A percentile compares a stretch with the other conserved stretches of the same genome.
Evolutionary conservation across 2,329 filamentous ascomycete species (phyloP).

Genomic region (Ophiognomonia clavigignenti-juglandacearum): DNA sequence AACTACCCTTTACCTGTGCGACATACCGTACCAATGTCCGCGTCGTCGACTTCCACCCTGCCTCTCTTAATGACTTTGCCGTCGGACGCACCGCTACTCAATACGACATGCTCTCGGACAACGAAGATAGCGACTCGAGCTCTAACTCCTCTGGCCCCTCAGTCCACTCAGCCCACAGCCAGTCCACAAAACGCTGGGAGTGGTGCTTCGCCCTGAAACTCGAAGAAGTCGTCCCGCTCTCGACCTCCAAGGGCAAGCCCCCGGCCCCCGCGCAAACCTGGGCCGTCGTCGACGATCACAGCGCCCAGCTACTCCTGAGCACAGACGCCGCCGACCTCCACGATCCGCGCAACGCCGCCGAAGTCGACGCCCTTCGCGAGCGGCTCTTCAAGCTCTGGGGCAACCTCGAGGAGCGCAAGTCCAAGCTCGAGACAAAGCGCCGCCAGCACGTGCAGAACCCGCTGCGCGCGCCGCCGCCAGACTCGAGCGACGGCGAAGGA

Average conservation of each 20-base stretch:
- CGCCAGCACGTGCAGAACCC: neutral
- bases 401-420: slow-evolving; percentile 69
- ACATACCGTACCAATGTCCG: slow-evolving; percentile 67
- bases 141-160: slow-evolving; percentile 21
- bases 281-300: slow-evolving; percentile 59
- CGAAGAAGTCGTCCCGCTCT: slow-evolving; percentile 68
- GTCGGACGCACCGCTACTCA: slow-evolving; percentile 39
- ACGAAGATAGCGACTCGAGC: slow-evolving; percentile 28
- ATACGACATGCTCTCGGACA: slow-evolving; percentile 45
- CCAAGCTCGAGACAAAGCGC: slow-evolving; percentile 25
- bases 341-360: slow-evolving; percentile 31
- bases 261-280: slow-evolving; percentile 50
- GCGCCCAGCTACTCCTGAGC: slow-evolving; percentile 43
- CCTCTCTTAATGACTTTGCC: slow-evolving; percentile 66
- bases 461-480: slow-evolving; percentile 28
- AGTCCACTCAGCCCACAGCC: slow-evolving; percentile 17
- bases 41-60: slow-evolving; percentile 78
- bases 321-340: slow-evolving; percentile 54
- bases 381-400: slow-evolving; percentile 81
- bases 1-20: slow-evolving; percentile 69
- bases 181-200: slow-evolving; percentile 55
- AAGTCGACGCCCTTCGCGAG: slow-evolving; percentile 56
- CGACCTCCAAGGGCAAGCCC: slow-evolving; percentile 22
- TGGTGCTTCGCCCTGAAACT: slow-evolving; percentile 81
- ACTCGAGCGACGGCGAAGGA: slow-evolving; percentile 33